Evolutionary conservation across 257 asterid genomes (phyloP).

Genomic region (Handroanthus guayacan): DNA sequence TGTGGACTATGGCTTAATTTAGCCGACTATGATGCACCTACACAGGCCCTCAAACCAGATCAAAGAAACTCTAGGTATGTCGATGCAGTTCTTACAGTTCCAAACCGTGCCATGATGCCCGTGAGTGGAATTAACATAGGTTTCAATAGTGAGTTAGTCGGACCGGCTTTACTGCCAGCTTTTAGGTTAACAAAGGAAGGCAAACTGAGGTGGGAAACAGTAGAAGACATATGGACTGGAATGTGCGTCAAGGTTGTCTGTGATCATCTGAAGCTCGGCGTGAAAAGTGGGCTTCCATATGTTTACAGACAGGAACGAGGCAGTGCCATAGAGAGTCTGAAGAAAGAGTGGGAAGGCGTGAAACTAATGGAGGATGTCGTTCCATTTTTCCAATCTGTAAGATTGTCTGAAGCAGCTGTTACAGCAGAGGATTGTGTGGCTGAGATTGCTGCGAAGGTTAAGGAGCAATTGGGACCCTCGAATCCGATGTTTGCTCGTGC

Average conservation of each 20-base stretch:
- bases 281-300: conserved; percentile 89
- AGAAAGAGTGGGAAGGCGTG: conserved; percentile 98
- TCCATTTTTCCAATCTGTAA: conserved; percentile 84
- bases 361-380: conserved; percentile 89
- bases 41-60: conserved; percentile 79
- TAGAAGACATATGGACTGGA: conserved; percentile 91
- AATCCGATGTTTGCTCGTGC: conserved; percentile 72
- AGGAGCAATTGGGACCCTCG: conserved; percentile 58
- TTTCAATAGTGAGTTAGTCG: conserved; percentile 73
- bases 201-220: conserved; percentile 87
- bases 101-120: conserved; percentile 73
- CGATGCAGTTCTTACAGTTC: conserved; percentile 87
- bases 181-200: conserved; percentile 85
- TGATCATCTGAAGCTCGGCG: conserved; percentile 81
- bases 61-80: conserved; percentile 74
- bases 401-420: conserved; percentile 56
- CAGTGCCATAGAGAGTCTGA: conserved; percentile 74
- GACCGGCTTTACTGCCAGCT: conserved; percentile 84
- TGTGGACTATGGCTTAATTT: conserved; percentile 93
- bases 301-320: conserved; percentile 94
- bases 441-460: conserved; percentile 79
- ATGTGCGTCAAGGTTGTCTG: conserved; percentile 88
- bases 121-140: conserved; percentile 84
- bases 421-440: conserved; percentile 80
- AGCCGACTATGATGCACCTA: conserved; percentile 92